Evolutionary conservation across 2,329 filamentous ascomycete genomes (phyloP), one percentile per base, ranked within the genome.

Genomic region (Hypoxylon sp.): DNA sequence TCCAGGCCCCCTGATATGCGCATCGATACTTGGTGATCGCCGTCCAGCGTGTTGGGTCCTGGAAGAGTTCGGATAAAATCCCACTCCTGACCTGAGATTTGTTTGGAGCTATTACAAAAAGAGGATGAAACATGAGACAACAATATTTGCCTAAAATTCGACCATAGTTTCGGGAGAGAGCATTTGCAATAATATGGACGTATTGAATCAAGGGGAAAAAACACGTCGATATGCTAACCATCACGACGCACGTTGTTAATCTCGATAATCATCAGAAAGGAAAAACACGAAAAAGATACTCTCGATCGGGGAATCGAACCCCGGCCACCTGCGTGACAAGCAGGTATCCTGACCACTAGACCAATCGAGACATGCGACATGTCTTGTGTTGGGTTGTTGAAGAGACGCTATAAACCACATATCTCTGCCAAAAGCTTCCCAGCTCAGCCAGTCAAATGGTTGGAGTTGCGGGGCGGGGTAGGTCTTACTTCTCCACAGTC

Each of bases 241-340:
- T n/a, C n/a, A n/a, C n/a, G n/a, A n/a, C n/a, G n/a, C n/a, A n/a
- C n/a, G n/a, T n/a, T n/a, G n/a, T n/a, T n/a, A n/a, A n/a, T n/a
- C n/a, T n/a, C n/a, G n/a, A n/a, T n/a, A n/a, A n/a, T n/a, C n/a
- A n/a, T n/a, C n/a, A n/a, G n/a, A n/a, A 26, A 26, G 24, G 8
- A 35, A 35, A 40, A 40, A 13, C 11, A 40, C 4, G 11, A 40
- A 40, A 21, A 10, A 40, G 7, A 15, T 38, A 24, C 70, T 72
- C 70, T 72, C 70, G 69, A 72, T 72, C 71, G 71, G 71, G 71
- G 67, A 69, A 70, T 70, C 65, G 68, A 70, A 70, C 68, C 68
- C 68, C 68, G 68, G 68, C 65, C 68, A 67, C 68, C 67, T 64
- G 68, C 68, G 70, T 60, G 60, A 63, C 60, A 63, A 63, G 60